phyloP scores from a whole-genome alignment of 2,329 filamentous ascomycete species.

The Sporothrix globosa region DNA sequence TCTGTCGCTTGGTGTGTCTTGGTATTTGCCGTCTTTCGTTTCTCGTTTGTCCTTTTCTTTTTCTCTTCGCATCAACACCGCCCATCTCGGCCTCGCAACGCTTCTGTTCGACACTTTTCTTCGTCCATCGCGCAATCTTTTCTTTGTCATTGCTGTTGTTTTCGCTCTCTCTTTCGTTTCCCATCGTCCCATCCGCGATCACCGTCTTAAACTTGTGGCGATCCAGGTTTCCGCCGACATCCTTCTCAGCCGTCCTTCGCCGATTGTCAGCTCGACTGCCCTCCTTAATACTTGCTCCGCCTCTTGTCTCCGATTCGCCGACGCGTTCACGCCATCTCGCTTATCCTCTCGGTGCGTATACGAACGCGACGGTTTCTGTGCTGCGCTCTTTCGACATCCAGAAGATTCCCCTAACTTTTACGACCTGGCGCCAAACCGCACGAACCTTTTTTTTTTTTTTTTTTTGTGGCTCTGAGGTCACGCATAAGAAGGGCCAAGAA shows the following conservation, averaged over 20 bases:
- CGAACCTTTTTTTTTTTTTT: too few relatives aligned
- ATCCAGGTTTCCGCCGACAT: neutral
- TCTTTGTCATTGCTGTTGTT: neutral
- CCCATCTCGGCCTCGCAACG: neutral
- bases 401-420: constrained; percentile 1
- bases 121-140: neutral
- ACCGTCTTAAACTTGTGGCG: neutral
- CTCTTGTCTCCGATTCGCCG: constrained; percentile 24
- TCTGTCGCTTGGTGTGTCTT: constrained; percentile 14
- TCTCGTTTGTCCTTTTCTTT: neutral
- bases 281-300: constrained; percentile 19
- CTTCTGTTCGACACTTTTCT: neutral
- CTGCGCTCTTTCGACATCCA: constrained; percentile 13
- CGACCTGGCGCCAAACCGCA: too few relatives aligned
- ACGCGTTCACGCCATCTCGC: constrained; percentile 16
- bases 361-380: constrained; percentile 1
- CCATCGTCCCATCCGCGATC: neutral
- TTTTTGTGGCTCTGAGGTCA: neutral
- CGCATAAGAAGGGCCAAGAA: neutral
- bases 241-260: neutral
- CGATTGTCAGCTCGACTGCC: neutral
- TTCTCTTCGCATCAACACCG: neutral
- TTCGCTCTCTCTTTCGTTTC: neutral
- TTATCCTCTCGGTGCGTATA: neutral
- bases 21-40: neutral